Conservation (phyloP, 2,329 filamentous ascomycete species). For the Berkeleyomyces rouxiae region DNA sequence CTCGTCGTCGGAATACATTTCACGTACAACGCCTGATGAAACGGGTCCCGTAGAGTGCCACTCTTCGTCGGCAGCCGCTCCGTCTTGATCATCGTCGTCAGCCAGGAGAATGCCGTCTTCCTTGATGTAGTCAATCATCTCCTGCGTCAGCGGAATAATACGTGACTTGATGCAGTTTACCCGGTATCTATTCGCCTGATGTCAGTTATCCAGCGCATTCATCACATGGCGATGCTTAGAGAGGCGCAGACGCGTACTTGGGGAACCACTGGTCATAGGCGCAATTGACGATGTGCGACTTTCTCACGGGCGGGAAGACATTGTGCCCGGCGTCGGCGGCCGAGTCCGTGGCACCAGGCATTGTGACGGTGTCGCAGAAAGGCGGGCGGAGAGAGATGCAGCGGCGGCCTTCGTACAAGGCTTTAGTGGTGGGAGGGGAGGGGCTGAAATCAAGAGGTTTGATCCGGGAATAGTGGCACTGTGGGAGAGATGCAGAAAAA, state of each 20-base stretch:
- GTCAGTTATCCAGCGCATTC: background rate
- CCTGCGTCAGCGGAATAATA: conserved; percentile 56
- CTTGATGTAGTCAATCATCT: conserved; percentile 73
- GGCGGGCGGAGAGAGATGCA: background rate
- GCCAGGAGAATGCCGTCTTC: conserved; percentile 86
- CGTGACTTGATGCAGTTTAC: conserved; percentile 69
- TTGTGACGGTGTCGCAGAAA: background rate
- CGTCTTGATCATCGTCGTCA: conserved; percentile 39
- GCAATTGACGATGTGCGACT: conserved; percentile 80
- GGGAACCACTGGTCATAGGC: conserved; percentile 89
- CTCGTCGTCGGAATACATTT: conserved; percentile 29
- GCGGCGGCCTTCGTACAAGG: background rate
- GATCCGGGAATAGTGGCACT: too few relatives aligned
- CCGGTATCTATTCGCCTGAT: conserved; percentile 38
- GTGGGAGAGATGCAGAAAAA: background rate
- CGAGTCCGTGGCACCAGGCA: conserved; percentile 6
- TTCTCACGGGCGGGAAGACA: conserved; percentile 68
- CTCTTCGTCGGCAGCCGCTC: conserved; percentile 42
- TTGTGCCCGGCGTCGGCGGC: conserved; percentile 20
- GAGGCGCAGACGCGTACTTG: conserved; percentile 29
- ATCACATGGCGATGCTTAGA: background rate
- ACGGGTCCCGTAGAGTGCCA: conserved; percentile 21
- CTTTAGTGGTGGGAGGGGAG: background rate
- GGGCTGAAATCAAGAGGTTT: background rate
- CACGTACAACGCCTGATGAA: conserved; percentile 20